Base-by-base conservation (phyloP, 164 flowering plant species). In the Cinnamomum micranthum region DNA sequence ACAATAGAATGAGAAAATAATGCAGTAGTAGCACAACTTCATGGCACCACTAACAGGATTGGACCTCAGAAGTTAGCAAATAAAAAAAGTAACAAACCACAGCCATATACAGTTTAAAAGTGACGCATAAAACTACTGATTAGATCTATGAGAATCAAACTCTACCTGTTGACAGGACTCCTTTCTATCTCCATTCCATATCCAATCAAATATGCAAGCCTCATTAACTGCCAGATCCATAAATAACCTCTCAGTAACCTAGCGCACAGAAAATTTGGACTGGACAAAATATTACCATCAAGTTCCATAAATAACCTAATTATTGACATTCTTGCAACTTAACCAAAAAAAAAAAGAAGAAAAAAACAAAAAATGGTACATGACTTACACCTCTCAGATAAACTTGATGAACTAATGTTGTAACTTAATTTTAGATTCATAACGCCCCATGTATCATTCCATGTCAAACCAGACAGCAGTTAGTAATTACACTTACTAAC, bases 201-300 rank as follows among this genome's bases (percentile, higher is more conserved):
- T 79, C 99, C 99, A 83, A 93, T 85, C 74, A 95, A 84, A 82
- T 87, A 92, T 25, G 96, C 98, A 64, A 95, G 92, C 88, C 99
- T 86, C 98, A 93, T 85, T 75, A 93, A 93, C 99, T 95, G 96
- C 86, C 78, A 87, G 50, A 79, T 74, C 33, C 62, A 80, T 24
- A 75, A 70, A 73, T 4, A 70, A 2, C 70, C n/a, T 73, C 75
- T 63, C 47, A 41, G 47, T 41, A 41, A 41, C 47, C 47, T 7
- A 41, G 9, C 2, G 0, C 47, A 41, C 11, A 10, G 47, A 11
- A 41, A 41, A 41, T 41, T 41, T 41, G 11, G 47, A 41, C 47
- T 41, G 11, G 47, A 41, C 47, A 41, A 41, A 41, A 41, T 41
- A 41, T 6, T 41, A 7, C 47, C 47, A 41, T 6, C 47, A 41